Conservation (phyloP, 257 asterid species). For the Plantago ovata region DNA sequence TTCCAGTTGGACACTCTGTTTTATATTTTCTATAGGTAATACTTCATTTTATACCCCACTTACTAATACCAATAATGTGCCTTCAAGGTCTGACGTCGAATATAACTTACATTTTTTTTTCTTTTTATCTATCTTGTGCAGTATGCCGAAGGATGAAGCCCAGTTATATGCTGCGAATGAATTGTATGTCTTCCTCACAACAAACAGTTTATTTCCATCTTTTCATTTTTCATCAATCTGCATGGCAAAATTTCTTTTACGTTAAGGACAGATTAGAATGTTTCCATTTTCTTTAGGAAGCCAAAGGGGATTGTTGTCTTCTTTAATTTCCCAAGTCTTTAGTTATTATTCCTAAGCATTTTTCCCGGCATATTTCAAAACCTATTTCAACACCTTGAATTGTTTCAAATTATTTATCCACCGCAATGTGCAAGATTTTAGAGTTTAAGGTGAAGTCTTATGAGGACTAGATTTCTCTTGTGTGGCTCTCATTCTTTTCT, state of each 20-base stretch:
- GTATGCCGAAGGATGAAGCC: conserved; percentile 99
- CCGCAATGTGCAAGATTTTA: too few relatives aligned
- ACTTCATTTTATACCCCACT: conserved; percentile 16
- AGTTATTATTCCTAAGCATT: too few relatives aligned
- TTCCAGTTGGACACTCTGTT: conserved; percentile 83
- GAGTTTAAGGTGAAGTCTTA: neutral
- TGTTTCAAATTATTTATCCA: too few relatives aligned
- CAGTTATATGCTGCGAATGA: conserved; percentile 91
- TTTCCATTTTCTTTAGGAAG: too few relatives aligned
- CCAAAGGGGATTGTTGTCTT: too few relatives aligned
- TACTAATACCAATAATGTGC: conserved; percentile 12
- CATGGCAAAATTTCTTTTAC: too few relatives aligned
- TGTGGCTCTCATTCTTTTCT: too few relatives aligned
- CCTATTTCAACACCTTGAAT: too few relatives aligned
- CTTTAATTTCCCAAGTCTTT: too few relatives aligned
- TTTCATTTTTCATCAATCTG: neutral
- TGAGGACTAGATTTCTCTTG: too few relatives aligned
- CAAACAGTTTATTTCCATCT: neutral
- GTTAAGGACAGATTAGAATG: too few relatives aligned
- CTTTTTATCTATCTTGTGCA: conserved; percentile 37
- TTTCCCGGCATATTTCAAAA: too few relatives aligned
- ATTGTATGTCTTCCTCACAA: conserved; percentile 53
- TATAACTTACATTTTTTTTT: conserved; percentile 6
- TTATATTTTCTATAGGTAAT: conserved; percentile 81
- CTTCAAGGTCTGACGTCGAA: conserved; percentile 8